Evolutionary conservation across 768 basidiomycete genomes (phyloP), one percentile per base, ranked within the genome.

Genomic region (Lactarius evosmus): DNA sequence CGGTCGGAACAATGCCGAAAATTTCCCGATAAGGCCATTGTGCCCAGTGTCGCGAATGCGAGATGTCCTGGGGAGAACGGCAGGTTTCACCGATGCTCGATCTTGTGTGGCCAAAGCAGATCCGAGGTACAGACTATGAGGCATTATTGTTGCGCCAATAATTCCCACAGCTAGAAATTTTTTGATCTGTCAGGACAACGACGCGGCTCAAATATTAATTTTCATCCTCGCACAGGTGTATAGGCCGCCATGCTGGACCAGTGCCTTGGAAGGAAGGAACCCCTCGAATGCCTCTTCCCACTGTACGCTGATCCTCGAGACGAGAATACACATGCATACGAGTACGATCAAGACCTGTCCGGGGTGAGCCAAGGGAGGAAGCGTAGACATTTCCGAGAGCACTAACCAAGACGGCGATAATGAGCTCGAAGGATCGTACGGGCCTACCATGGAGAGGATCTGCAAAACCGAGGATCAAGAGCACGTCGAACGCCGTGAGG

Each of bases 401-500:
- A 52, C 66, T 16, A 17, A 68, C 67, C 56, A 68, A 25, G 32
- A 60, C 46, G 25, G 50, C 67, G 52, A 92, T 89, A 19, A 88
- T 66, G 17, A 81, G 67, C 69, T 93, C 91, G 67, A 93, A 91
- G 67, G 84, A 66, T 68, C 80, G 82, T 44, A 86, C 88, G 7
- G 89, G 90, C 36, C 66, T 44, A 14, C 66, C 56, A 41, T 79
- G 80, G 36, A 89, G 73, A 9, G 89, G 90, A 70, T 91, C 89
- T 5, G 86, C 81, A 63, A 93, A 74, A 0, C 82, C 83, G 40
- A 95, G 83, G 38, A 95, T 73, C 57, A 84, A 60, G 41, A 84
- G 72, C 34, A 83, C 82, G 59, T 84, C 83, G 22, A 71, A 63
- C 0, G 78, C 78, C 16, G 83, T 84, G 36, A 84, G 66, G 50